A percentile compares a stretch with the other conserved stretches of the same genome.
These are phyloP conservation scores for Sporothrix luriei DNA, from an alignment of 2,329 filamentous ascomycete genomes.

Conservation along the genomic window DNA sequence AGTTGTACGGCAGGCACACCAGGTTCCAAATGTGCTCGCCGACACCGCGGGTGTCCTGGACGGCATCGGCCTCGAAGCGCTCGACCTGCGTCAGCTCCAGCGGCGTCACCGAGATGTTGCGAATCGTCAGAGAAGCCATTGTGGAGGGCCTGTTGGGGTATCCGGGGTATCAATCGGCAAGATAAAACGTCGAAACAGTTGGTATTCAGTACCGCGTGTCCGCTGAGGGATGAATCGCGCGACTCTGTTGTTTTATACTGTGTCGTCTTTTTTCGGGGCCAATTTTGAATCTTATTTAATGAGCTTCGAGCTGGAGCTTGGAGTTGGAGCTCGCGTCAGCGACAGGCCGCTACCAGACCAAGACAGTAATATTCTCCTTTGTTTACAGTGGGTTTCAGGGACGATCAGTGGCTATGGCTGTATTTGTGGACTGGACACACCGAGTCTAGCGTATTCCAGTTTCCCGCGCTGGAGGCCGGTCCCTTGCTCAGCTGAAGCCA, in stretches of 20 bases:
- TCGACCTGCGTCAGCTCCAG: conserved; percentile 73
- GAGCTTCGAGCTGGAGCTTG: not conserved
- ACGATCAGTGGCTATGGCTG: not conserved
- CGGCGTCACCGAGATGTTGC: conserved; percentile 76
- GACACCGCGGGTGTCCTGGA: conserved; percentile 48
- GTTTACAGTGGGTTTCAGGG: conserved; percentile 16
- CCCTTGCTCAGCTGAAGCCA: conserved; percentile 20
- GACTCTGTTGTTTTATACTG: not conserved
- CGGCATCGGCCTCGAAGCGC: conserved; percentile 62
- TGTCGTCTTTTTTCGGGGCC: not conserved
- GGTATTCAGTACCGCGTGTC: not conserved
- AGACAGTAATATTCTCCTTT: not conserved
- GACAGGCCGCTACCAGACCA: too few species aligned
- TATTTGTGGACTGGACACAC: not conserved
- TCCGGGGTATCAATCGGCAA: too few species aligned
- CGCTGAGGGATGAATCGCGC: not conserved
- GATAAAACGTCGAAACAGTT: too few species aligned
- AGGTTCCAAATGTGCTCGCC: conserved; percentile 47
- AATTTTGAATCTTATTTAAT: conserved; percentile 1
- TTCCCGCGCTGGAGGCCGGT: not conserved
- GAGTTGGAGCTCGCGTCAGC: too few species aligned
- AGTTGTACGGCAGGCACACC: conserved; percentile 17
- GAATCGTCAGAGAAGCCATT: conserved; percentile 67
- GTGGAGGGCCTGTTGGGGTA: conserved; percentile 24
- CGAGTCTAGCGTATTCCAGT: not conserved